phyloP scores from a whole-genome alignment of 2,329 filamentous ascomycete species.

The Diaporthe helianthi region DNA sequence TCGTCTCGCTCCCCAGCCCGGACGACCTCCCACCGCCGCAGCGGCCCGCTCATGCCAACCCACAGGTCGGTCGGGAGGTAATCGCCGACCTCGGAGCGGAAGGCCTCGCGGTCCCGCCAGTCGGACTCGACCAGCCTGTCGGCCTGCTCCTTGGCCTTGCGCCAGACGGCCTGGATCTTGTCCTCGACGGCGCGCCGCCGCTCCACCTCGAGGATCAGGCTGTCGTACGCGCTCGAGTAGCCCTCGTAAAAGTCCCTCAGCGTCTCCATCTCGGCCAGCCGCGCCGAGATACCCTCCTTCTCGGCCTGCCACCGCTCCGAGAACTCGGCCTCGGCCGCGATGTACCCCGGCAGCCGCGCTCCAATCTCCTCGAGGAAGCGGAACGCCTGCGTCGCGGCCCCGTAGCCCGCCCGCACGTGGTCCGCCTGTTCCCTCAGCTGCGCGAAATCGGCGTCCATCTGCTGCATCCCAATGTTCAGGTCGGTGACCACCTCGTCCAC shows the following conservation, averaged over 20 bases:
- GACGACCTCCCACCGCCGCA: constrained; percentile 59
- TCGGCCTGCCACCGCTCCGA: constrained; percentile 76
- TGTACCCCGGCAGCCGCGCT: constrained; percentile 68
- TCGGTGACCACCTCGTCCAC: constrained; percentile 72
- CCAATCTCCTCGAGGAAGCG: constrained; percentile 72
- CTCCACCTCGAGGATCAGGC: constrained; percentile 82
- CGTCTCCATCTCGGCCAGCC: constrained; percentile 77
- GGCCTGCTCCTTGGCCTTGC: constrained; percentile 78
- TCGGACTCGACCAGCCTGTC: constrained; percentile 79
- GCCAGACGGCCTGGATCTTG: constrained; percentile 75
- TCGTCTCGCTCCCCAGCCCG: no score
- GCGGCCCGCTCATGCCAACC: constrained; percentile 73
- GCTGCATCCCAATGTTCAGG: constrained; percentile 76
- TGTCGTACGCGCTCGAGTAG: constrained; percentile 84
- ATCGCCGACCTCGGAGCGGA: constrained; percentile 83
- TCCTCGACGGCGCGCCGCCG: constrained; percentile 76
- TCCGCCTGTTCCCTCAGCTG: constrained; percentile 69
- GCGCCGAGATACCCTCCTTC: constrained; percentile 70
- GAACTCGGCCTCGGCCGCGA: constrained; percentile 70
- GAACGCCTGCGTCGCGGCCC: constrained; percentile 68
- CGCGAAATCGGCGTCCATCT: constrained; percentile 77
- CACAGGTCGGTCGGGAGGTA: constrained; percentile 89
- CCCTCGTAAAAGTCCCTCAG: constrained; percentile 86
- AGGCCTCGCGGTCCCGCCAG: constrained; percentile 74
- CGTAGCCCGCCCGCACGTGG: constrained; percentile 60